Conservation (phyloP, 345 rosid species). For the Corymbia maculata region DNA sequence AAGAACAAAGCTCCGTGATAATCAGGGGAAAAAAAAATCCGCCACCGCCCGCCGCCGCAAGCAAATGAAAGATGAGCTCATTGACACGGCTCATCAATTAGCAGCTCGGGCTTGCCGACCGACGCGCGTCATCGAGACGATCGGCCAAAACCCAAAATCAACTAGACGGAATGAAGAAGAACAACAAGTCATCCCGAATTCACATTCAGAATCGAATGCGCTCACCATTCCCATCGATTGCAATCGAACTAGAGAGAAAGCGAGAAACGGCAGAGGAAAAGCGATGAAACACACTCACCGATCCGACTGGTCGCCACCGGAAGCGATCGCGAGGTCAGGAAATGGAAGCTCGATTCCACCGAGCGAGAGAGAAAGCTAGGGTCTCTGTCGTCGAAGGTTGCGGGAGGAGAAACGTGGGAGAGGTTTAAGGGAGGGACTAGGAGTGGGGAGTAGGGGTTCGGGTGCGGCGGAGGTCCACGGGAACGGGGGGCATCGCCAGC, state of each 20-base stretch:
- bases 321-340: not conserved
- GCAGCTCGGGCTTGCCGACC: not conserved
- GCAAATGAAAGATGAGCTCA: not conserved
- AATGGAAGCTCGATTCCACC: not conserved
- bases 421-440: not conserved
- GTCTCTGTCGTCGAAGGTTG: not conserved
- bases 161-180: not conserved
- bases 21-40: not conserved
- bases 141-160: not conserved
- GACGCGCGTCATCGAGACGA: not conserved
- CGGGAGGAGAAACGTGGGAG: not conserved
- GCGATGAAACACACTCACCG: not conserved
- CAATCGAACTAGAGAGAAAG: not conserved
- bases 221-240: not conserved
- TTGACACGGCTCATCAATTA: not conserved
- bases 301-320: not conserved
- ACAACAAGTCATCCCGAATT: not conserved
- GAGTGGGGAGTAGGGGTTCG: not conserved
- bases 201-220: not conserved
- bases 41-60: not conserved
- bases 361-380: not conserved
- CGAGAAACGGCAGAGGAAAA: not conserved
- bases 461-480: not conserved
- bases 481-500: not conserved
- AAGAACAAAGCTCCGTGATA: not conserved